These are phyloP conservation scores for Fusarium kyushuense DNA, from an alignment of 2,329 filamentous ascomycete genomes.

Conservation along the genomic window DNA sequence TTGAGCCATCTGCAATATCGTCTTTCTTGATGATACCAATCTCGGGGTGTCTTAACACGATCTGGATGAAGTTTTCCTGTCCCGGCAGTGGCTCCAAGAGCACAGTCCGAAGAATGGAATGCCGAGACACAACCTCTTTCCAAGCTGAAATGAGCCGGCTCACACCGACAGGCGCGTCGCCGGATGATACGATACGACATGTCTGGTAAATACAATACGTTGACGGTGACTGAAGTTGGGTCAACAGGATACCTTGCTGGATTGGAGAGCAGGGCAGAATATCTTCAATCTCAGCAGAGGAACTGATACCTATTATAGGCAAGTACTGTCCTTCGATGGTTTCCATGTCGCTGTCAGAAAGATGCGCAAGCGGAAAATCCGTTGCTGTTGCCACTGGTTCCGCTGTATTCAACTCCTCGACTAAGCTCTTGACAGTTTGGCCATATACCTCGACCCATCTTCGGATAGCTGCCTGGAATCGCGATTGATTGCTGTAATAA, in stretches of 20 bases:
- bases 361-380: background rate
- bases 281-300: background rate
- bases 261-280: constrained; percentile 7
- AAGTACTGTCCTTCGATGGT: constrained; percentile 5
- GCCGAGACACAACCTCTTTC: constrained; percentile 1
- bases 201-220: constrained; percentile 4
- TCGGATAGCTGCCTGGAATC: background rate
- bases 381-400: constrained; percentile 3
- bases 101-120: constrained; percentile 1
- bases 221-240: constrained; percentile 1
- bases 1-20: background rate
- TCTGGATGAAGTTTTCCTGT: constrained; percentile 1
- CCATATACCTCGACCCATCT: background rate
- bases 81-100: background rate
- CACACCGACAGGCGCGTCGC: background rate
- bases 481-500: background rate
- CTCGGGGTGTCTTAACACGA: background rate
- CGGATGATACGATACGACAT: constrained; percentile 1
- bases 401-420: background rate
- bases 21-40: background rate
- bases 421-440: background rate
- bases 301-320: background rate
- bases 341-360: background rate
- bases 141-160: background rate
- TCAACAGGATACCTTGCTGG: constrained; percentile 3